Percentiles rank a stretch among this genome's conserved stretches.
Conservation (phyloP, 176 grass and related monocot species). For the Aegilops umbellulata region DNA sequence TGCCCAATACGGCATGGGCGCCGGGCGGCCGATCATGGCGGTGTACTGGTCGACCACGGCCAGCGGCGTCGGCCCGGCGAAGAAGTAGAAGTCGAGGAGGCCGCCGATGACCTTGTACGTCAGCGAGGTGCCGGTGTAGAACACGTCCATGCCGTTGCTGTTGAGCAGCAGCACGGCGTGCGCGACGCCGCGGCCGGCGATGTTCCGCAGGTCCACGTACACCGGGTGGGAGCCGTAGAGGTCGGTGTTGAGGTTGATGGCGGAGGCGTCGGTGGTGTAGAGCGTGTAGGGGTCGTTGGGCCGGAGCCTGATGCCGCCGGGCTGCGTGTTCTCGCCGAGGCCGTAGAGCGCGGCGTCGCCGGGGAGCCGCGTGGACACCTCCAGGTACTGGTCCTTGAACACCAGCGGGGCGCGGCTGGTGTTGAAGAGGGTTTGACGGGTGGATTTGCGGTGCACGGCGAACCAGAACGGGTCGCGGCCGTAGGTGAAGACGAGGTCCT, state of each 20-base stretch:
- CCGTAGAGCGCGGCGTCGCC: slow-evolving; percentile 70
- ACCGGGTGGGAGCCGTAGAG: slow-evolving; percentile 94
- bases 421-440: slow-evolving; percentile 70
- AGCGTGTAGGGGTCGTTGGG: slow-evolving; percentile 90
- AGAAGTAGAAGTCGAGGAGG: slow-evolving; percentile 89
- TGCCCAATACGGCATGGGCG: slow-evolving; percentile 91
- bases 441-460: slow-evolving; percentile 59
- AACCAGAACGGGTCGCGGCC: slow-evolving; percentile 71
- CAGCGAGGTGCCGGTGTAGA: slow-evolving; percentile 67
- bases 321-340: slow-evolving; percentile 90
- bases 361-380: slow-evolving; percentile 66
- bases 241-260: slow-evolving; percentile 87
- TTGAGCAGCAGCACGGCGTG: slow-evolving; percentile 92
- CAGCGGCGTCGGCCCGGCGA: slow-evolving; percentile 68
- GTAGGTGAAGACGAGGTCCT: slow-evolving; percentile 68
- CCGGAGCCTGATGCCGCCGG: slow-evolving; percentile 61
- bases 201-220: slow-evolving; percentile 76
- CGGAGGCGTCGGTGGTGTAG: slow-evolving; percentile 76
- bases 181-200: slow-evolving; percentile 46
- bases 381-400: slow-evolving; percentile 97
- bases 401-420: slow-evolving; percentile 55
- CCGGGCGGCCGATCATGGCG: slow-evolving; percentile 65
- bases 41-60: slow-evolving; percentile 90
- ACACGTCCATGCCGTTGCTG: slow-evolving; percentile 92
- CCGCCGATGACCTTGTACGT: slow-evolving; percentile 95